Base-by-base conservation (phyloP, 306 rosid genomes). In the Hippophae rhamnoides region DNA sequence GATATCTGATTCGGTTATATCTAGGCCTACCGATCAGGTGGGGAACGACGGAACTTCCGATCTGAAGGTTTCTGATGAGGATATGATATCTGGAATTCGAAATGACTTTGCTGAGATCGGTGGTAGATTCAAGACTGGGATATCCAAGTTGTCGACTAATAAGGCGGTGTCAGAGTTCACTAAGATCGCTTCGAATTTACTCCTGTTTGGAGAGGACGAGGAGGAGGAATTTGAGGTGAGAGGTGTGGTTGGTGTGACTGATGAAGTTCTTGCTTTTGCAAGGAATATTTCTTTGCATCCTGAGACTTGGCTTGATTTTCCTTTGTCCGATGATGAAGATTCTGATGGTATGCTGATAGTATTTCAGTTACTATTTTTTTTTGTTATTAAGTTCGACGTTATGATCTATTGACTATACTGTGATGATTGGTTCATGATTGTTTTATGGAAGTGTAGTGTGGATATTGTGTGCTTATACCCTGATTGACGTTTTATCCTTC, bases 131-230 rank as follows among this genome's bases (percentile, higher is more conserved):
- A 86, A 52, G 83, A 83, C 82, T 41, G 95, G 86, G 62, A 87
- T 92, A 78, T 85, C 95, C 9, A 92, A 79, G 80, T 67, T 92
- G 14, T 87, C 95, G 38, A 76, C 68, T 41, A 74, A 74, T 65
- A 79, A 66, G 69, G 69, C 86, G 41, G 95, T 92, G 0, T 85
- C 86, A 1, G 98, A 85, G 68, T 68, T 92, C 73, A 83, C 98
- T 10, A 92, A 92, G 84, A 87, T 92, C 62, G 98, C 98, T 13
- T 87, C 98, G 41, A 87, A 70, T 75, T 75, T 92, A 52, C 96
- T 92, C 56, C 96, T 81, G 63, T 52, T 92, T 49, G 87, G 95
- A 71, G 75, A 90, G 65, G 86, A 75, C 48, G 75, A 70, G 53
- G 75, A 70, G 52, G 86, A 76, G 69, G 86, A 78, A 6, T 60